Base-by-base conservation (phyloP, 1,284 basidiomycete genomes). In the Cerioporus squamosus region DNA sequence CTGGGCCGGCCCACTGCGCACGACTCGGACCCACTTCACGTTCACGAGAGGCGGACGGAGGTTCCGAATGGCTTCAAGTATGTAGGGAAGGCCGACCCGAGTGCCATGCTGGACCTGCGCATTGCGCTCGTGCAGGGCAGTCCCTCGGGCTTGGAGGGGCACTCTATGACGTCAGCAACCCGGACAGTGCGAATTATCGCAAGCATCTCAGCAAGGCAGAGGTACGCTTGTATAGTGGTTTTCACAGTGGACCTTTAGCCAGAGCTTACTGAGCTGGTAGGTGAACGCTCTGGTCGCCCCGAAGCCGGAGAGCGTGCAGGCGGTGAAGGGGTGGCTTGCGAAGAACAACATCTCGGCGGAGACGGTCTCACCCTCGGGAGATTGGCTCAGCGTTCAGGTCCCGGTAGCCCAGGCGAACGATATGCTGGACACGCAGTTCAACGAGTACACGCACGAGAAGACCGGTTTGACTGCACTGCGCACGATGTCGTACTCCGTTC, bases 71-170 rank as follows among this genome's bases (percentile, higher is more conserved):
- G 71, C 43, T 74, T 70, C 62, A 63, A 60, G 44, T 56, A 66
- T 51, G 68, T 77, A 8, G 69, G 74, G 29, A 66, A 69, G 17
- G 78, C 84, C 9, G 75, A 79, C 18, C 63, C 79, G 2, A 72
- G 79, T 63, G 77, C 81, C 55, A 70, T 64, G 45, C 79, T 89
- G 57, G 72, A 74, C 33, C 79, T 88, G 48, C 81, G 83, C 44
- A 84, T 90, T 61, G 86, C 79, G 14, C 80, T 92, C 20, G 79
- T 79, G 2, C 88, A 90, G 66, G 76, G 80, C n/a, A 79, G 86
- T 63, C 85, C 90, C 62, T 61, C 72, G 24, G 68, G 72, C 31
- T 72, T 91, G 58, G 83, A 90, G 67, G 66, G 44, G 81, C 84
- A 51, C 73, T 91, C 3, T 83, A 80, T 65, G 84, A 89, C 70